Percentiles rank a stretch among this genome's conserved stretches.
Conservation (phyloP, 164 flowering plant genomes). For the Vitis amurensis region DNA sequence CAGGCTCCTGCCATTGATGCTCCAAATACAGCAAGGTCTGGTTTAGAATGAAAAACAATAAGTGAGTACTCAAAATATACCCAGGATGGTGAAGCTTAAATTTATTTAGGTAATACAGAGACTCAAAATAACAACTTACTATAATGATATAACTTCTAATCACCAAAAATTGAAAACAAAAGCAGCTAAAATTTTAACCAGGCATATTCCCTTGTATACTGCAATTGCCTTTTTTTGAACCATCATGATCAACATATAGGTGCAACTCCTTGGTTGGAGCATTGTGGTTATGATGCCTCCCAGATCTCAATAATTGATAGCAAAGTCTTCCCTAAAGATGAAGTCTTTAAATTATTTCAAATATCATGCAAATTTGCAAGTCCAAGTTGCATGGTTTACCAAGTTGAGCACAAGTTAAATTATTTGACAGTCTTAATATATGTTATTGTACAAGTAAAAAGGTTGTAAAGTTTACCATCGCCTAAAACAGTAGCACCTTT, state of each 20-base stretch:
- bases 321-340: too few relatives aligned
- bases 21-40: slow-evolving; percentile 87
- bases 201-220: neutral
- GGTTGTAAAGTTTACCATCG: too few relatives aligned
- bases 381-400: neutral
- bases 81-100: neutral
- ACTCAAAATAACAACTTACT: neutral
- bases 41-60: slow-evolving; percentile 3
- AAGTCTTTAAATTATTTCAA: too few relatives aligned
- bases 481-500: neutral
- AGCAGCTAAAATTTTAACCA: neutral
- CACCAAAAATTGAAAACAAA: neutral
- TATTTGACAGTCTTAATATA: neutral
- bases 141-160: neutral
- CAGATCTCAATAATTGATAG: neutral
- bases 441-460: neutral
- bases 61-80: slow-evolving; percentile 3
- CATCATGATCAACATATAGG: neutral
- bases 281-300: neutral
- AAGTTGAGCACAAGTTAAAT: neutral
- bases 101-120: neutral
- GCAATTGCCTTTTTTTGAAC: neutral
- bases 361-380: neutral
- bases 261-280: neutral
- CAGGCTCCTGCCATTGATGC: slow-evolving; percentile 98